A percentile compares a stretch with the other conserved stretches of the same genome.
These are phyloP conservation scores for Zygosaccharomyces bailii DNA, from an alignment of 805 yeast species.

Conservation along the genomic window DNA sequence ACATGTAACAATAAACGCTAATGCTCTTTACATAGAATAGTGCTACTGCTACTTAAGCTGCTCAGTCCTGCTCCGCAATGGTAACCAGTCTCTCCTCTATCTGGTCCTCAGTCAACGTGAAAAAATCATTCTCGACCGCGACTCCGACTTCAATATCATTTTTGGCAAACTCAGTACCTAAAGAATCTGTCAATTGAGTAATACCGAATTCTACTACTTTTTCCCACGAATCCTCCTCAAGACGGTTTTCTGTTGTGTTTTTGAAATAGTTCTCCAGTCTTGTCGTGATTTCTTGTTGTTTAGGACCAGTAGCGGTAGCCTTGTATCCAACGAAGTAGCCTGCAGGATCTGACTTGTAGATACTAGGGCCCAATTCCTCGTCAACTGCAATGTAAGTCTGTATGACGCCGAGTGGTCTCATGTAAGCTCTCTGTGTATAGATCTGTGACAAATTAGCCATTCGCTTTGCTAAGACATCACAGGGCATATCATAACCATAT, in stretches of 20 bases:
- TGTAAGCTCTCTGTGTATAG: constrained; percentile 95
- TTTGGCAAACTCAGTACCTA: constrained; percentile 91
- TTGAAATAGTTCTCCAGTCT: constrained; percentile 87
- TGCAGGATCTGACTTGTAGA: constrained; percentile 95
- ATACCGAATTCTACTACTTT: constrained; percentile 87
- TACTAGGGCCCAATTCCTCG: constrained; percentile 84
- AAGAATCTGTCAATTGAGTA: constrained; percentile 75
- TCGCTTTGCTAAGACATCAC: constrained; percentile 85
- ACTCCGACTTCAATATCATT: constrained; percentile 92
- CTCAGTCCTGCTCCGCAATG: constrained; percentile 91
- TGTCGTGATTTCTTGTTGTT: constrained; percentile 92
- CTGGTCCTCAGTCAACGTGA: constrained; percentile 73
- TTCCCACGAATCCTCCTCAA: constrained; percentile 71
- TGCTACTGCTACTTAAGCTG: neutral
- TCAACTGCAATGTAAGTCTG: constrained; percentile 84
- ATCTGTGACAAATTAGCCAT: constrained; percentile 95
- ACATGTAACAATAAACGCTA: constrained; percentile 16
- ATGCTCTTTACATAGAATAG: constrained; percentile 9
- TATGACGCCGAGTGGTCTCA: constrained; percentile 97
- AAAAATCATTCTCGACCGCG: constrained; percentile 69
- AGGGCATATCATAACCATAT: constrained; percentile 96
- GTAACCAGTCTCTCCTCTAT: constrained; percentile 92
- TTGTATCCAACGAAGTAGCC: constrained; percentile 89
- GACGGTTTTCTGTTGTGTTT: constrained; percentile 36
- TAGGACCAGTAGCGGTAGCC: constrained; percentile 95